phyloP scores from a whole-genome alignment of 2,329 filamentous ascomycete species.

The Leptodontidium sp. region DNA sequence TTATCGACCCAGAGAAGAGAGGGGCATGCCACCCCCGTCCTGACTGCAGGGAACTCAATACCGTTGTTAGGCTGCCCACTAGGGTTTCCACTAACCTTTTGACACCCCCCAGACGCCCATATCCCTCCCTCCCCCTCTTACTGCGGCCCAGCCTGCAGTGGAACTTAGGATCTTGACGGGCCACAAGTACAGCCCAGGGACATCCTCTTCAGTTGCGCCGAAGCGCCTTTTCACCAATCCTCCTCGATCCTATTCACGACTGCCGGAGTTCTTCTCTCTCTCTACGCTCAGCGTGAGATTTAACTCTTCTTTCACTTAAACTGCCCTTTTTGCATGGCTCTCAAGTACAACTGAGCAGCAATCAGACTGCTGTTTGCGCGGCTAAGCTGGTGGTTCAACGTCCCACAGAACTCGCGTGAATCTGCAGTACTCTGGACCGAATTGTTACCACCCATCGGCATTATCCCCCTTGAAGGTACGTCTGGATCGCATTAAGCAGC shows the following conservation, averaged over 20 bases:
- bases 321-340: conserved; percentile 32
- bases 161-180: conserved; percentile 25
- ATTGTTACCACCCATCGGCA: conserved; percentile 29
- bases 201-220: conserved; percentile 21
- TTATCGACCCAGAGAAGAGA: conserved; percentile 27
- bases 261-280: conserved; percentile 20
- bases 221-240: conserved; percentile 31
- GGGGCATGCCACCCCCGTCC: conserved; percentile 29
- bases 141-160: conserved; percentile 31
- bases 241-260: conserved; percentile 25
- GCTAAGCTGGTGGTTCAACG: conserved; percentile 32
- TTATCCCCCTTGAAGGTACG: conserved; percentile 38
- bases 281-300: conserved; percentile 18
- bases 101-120: conserved; percentile 33
- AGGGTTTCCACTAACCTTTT: conserved; percentile 40
- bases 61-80: conserved; percentile 34
- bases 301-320: conserved; percentile 25
- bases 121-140: conserved; percentile 31
- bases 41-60: conserved; percentile 36
- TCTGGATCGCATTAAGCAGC: conserved; percentile 41
- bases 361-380: conserved; percentile 39
- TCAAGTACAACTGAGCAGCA: conserved; percentile 28
- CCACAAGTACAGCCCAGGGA: conserved; percentile 32
- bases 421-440: conserved; percentile 25
- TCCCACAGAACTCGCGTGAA: conserved; percentile 27